A percentile compares a stretch with the other conserved stretches of the same genome.
Conservation (phyloP, 2,329 filamentous ascomycete species). For the Cladosporium halotolerans region DNA sequence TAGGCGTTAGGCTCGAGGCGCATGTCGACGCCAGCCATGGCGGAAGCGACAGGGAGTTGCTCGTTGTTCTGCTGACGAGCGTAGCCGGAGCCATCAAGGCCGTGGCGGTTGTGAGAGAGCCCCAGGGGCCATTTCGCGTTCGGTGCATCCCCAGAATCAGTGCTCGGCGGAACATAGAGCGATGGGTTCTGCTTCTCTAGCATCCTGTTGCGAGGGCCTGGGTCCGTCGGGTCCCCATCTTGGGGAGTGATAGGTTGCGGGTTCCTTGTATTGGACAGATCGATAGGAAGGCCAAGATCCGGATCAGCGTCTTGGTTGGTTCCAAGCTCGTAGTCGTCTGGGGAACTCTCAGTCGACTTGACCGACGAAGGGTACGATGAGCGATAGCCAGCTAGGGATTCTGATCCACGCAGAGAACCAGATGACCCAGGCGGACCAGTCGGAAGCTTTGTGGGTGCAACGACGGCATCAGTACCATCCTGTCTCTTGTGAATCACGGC, state of each 20-base stretch:
- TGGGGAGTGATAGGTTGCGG: constrained; percentile 37
- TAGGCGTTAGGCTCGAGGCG: constrained; percentile 29
- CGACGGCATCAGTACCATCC: constrained; percentile 1
- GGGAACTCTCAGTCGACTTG: constrained; percentile 28
- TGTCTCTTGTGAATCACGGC: constrained; percentile 1
- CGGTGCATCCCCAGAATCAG: constrained; percentile 33
- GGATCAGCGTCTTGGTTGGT: constrained; percentile 32
- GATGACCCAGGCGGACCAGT: constrained; percentile 29
- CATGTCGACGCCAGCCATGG: constrained; percentile 41
- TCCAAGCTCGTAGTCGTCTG: constrained; percentile 31
- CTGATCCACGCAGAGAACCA: constrained; percentile 32
- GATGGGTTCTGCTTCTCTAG: constrained; percentile 37
- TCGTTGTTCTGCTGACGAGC: constrained; percentile 37
- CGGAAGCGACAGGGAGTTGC: constrained; percentile 34
- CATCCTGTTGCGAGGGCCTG: constrained; percentile 29
- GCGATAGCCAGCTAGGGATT: constrained; percentile 28
- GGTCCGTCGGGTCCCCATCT: constrained; percentile 33
- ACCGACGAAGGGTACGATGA: constrained; percentile 2
- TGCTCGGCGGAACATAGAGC: constrained; percentile 33
- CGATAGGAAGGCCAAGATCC: constrained; percentile 35
- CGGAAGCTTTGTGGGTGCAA: constrained; percentile 15
- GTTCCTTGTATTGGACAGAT: constrained; percentile 34
- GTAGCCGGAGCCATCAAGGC: constrained; percentile 35
- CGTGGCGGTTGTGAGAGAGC: constrained; percentile 36
- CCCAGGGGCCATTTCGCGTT: constrained; percentile 41